phyloP scores from a whole-genome alignment of 495 filamentous ascomycete genomes.

The Schizothecium vesticola region DNA sequence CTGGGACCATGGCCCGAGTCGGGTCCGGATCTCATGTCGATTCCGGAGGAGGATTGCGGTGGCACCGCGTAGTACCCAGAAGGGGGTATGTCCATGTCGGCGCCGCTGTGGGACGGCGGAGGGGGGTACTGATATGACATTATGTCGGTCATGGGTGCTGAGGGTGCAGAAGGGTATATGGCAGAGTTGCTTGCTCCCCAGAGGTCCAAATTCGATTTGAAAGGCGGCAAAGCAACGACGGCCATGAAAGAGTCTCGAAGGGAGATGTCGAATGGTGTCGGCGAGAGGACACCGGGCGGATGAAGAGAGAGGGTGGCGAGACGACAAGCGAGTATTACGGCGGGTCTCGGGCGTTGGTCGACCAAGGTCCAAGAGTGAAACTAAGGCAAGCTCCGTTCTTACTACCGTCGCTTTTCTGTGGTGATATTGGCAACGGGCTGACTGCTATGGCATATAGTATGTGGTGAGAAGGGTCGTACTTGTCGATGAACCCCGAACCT shows the following conservation, averaged over 20 bases:
- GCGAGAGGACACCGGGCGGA: slow-evolving; percentile 15
- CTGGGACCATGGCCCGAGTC: slow-evolving; percentile 28
- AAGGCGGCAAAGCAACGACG: slow-evolving; percentile 30
- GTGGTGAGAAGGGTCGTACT: not conserved
- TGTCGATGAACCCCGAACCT: slow-evolving; percentile 3
- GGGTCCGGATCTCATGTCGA: slow-evolving; percentile 35
- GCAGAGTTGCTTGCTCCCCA: slow-evolving; percentile 29
- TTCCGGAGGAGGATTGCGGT: slow-evolving; percentile 35
- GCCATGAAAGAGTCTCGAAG: slow-evolving; percentile 28
- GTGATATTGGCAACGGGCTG: slow-evolving; percentile 7
- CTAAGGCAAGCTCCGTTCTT: slow-evolving; percentile 13
- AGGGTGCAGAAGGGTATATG: slow-evolving; percentile 29
- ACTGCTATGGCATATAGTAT: slow-evolving; percentile 19
- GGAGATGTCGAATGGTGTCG: slow-evolving; percentile 16
- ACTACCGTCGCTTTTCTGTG: slow-evolving; percentile 6
- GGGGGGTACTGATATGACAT: slow-evolving; percentile 52
- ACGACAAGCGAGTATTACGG: slow-evolving; percentile 21
- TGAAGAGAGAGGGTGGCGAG: slow-evolving; percentile 19
- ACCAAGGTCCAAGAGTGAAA: slow-evolving; percentile 25
- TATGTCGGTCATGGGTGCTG: slow-evolving; percentile 41
- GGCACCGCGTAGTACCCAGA: slow-evolving; percentile 36
- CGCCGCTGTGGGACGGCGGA: slow-evolving; percentile 37
- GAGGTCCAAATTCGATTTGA: slow-evolving; percentile 27
- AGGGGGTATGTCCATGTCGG: slow-evolving; percentile 41
- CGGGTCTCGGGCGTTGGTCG: slow-evolving; percentile 22